Percentiles rank a stretch among this genome's conserved stretches.
Conservation (phyloP, 2,329 filamentous ascomycete genomes). For the Arthrobotrys sinensis region DNA sequence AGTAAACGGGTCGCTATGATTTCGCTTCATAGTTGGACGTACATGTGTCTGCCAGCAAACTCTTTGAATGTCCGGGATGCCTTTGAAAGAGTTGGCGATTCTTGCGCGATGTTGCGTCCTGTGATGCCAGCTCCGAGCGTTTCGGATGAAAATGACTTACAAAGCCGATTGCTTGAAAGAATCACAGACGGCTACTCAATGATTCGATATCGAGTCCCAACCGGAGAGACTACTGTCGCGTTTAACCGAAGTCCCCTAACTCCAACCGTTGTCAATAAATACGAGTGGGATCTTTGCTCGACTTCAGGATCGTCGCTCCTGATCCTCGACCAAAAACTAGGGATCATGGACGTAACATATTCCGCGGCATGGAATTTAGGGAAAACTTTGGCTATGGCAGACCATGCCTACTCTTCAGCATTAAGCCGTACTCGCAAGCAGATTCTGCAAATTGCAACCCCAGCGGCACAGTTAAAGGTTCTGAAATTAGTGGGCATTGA, state of each 20-base stretch:
- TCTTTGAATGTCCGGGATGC: constrained; percentile 66
- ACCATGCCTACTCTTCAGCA: constrained; percentile 65
- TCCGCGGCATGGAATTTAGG: constrained; percentile 69
- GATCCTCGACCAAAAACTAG: constrained; percentile 67
- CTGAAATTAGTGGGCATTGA: constrained; percentile 13
- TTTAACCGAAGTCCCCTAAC: constrained; percentile 68
- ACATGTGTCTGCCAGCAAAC: constrained; percentile 66
- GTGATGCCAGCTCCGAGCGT: background rate
- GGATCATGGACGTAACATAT: constrained; percentile 70
- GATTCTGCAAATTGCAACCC: constrained; percentile 58
- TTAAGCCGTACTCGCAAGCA: constrained; percentile 64
- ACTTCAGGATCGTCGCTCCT: constrained; percentile 67
- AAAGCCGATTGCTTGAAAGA: constrained; percentile 54
- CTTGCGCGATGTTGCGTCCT: constrained; percentile 26
- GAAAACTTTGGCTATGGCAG: constrained; percentile 67
- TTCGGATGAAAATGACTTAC: background rate
- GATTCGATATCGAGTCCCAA: constrained; percentile 66
- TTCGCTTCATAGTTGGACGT: constrained; percentile 69
- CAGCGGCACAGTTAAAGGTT: constrained; percentile 56
- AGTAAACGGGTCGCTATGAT: constrained; percentile 65
- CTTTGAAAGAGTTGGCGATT: constrained; percentile 64
- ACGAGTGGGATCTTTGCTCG: constrained; percentile 62
- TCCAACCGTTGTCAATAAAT: constrained; percentile 63
- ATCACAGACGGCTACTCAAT: constrained; percentile 68
- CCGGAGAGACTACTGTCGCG: constrained; percentile 68